Conservation (phyloP, 129 eudicot species). For the Dittrichia graveolens region DNA sequence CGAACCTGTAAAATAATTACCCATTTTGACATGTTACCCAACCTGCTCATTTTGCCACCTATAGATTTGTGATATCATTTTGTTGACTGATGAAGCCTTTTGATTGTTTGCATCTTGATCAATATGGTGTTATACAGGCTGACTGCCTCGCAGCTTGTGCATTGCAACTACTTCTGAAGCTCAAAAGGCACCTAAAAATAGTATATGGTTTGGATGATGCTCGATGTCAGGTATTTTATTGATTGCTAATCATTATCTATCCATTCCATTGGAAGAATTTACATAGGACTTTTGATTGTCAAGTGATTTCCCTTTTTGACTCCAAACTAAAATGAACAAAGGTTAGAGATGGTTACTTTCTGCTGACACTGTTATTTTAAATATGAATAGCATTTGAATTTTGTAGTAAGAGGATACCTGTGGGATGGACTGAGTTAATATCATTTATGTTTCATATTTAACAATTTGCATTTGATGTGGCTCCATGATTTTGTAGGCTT, state of each 20-base stretch:
- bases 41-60: too few species aligned
- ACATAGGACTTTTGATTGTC: neutral
- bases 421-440: neutral
- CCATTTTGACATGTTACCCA: too few species aligned
- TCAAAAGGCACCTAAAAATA: constrained; percentile 92
- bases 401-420: neutral
- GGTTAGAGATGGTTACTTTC: neutral
- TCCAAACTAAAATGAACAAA: neutral
- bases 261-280: neutral
- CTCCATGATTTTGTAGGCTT: constrained; percentile 54
- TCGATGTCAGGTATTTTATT: constrained; percentile 74
- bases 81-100: neutral
- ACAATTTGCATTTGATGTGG: neutral
- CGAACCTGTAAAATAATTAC: too few species aligned
- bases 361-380: too few species aligned
- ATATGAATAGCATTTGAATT: neutral
- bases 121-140: constrained; percentile 46
- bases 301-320: constrained; percentile 20
- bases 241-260: neutral
- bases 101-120: neutral
- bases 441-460: neutral
- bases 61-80: neutral
- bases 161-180: constrained; percentile 81
- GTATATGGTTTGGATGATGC: constrained; percentile 81
- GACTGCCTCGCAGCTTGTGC: constrained; percentile 85